These are phyloP conservation scores for Schwanniomyces vanrijiae DNA, from an alignment of 805 yeast species.

Conservation along the genomic window DNA sequence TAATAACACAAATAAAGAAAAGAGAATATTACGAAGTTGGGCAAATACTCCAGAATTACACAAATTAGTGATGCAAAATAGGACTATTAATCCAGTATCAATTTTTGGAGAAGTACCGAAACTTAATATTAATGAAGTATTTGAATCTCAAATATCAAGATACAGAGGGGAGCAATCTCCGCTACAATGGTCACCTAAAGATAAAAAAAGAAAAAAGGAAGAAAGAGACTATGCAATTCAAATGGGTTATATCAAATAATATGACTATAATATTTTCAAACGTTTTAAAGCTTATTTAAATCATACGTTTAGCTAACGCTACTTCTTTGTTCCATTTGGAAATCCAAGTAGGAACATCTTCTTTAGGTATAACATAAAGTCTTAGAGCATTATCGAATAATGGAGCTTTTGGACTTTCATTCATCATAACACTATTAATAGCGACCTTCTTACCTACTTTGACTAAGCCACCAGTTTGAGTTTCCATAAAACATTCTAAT, in stretches of 20 bases:
- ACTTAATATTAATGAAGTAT: conserved; percentile 67
- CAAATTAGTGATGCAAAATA: conserved; percentile 23
- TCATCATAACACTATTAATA: conserved; percentile 61
- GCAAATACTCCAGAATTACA: conserved; percentile 39
- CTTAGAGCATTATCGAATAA: conserved; percentile 72
- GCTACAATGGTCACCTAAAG: conserved; percentile 40
- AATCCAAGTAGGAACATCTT: conserved; percentile 64
- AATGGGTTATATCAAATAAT: conserved; percentile 37
- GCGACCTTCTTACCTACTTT: conserved; percentile 79
- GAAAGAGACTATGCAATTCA: conserved; percentile 45
- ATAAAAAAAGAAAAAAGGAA: conserved; percentile 42
- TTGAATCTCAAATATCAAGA: conserved; percentile 51
- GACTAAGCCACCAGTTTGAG: conserved; percentile 78
- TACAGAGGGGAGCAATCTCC: conserved; percentile 57
- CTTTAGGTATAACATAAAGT: conserved; percentile 77
- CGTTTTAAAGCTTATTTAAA: not conserved
- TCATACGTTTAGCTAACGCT: conserved; percentile 46
- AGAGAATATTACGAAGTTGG: conserved; percentile 32
- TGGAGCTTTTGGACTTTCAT: conserved; percentile 66
- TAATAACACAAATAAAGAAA: conserved; percentile 16
- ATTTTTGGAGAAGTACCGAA: conserved; percentile 78
- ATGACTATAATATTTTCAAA: not conserved
- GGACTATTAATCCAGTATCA: conserved; percentile 56
- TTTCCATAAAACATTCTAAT: conserved; percentile 78
- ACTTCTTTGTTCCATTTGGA: conserved; percentile 60